Percentiles rank a stretch among this genome's conserved stretches.
Conservation (phyloP, 2,329 filamentous ascomycete genomes). For the Neobulgaria alba region DNA sequence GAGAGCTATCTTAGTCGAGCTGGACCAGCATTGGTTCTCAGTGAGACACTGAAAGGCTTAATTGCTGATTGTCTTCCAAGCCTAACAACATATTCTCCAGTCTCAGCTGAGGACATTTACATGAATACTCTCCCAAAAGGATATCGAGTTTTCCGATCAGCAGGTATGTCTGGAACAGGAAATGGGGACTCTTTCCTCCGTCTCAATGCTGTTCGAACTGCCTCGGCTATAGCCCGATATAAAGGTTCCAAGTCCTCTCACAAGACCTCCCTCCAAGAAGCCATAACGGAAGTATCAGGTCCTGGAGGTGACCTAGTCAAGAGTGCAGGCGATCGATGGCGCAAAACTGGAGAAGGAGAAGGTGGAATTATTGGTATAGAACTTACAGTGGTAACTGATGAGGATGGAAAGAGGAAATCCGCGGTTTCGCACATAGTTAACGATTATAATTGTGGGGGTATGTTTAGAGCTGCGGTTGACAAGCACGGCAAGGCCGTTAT, state of each 20-base stretch:
- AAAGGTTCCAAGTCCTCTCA: conserved; percentile 10
- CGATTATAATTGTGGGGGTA: conserved; percentile 79
- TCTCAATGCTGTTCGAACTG: conserved; percentile 60
- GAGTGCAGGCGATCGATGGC: conserved; percentile 68
- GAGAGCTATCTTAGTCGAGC: conserved; percentile 14
- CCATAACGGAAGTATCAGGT: conserved; percentile 59
- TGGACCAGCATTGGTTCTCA: conserved; percentile 33
- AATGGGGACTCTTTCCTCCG: conserved; percentile 86
- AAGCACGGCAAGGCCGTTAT: conserved; percentile 48
- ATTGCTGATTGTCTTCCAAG: conserved; percentile 53
- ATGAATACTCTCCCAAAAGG: conserved; percentile 25
- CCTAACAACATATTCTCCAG: conserved; percentile 28
- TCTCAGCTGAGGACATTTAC: conserved; percentile 21
- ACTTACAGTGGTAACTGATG: conserved; percentile 39
- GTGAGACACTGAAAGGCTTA: conserved; percentile 37
- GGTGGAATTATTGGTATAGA: conserved; percentile 84
- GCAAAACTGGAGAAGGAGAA: conserved; percentile 65
- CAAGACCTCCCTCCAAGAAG: conserved; percentile 40
- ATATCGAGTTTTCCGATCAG: conserved; percentile 19
- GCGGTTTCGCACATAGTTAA: conserved; percentile 50
- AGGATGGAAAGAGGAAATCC: conserved; percentile 34
- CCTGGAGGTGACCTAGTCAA: conserved; percentile 63
- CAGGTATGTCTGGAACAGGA: conserved; percentile 69
- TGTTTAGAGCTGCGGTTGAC: conserved; percentile 75
- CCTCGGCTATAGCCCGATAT: conserved; percentile 65